Base-by-base conservation (phyloP, 495 filamentous ascomycete genomes). In the Cladorrhinum samala region DNA sequence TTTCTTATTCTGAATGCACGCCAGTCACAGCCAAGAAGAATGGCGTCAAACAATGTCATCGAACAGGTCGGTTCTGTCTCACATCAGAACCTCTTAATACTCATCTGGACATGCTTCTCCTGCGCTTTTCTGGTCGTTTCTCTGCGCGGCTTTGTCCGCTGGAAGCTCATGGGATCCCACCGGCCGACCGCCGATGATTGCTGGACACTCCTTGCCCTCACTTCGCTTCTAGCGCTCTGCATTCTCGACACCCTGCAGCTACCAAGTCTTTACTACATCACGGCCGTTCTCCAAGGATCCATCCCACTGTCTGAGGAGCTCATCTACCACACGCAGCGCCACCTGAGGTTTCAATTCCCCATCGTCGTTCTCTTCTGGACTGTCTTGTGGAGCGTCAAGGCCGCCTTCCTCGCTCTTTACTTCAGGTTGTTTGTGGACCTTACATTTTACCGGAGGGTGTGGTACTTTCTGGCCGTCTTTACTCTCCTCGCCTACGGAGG, bases 331-430 rank as follows among this genome's bases (percentile, higher is more conserved):
- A 57, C 53, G 16, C 62, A 64, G 45, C 33, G 58, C 11, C 75
- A 73, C 50, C 59, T 70, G 30, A 55, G 58, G 25, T 71, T 60
- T 45, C 64, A 73, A 59, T 76, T 77, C 49, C 63, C 70, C 39
- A 73, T 76, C 53, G 70, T 71, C 49, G 64, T 72, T 23, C 55
- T 77, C 23, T 78, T 75, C 62, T 78, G 75, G 75, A 69, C 61
- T 2, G 62, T 74, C 7, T 59, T 78, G 5, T 76, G 72, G 71
- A 63, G 63, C 19, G 71, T 78, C 50, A 77, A 78, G 61, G 73
- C 63, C 8, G 66, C 70, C 21, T 77, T 78, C 52, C 57, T 79
- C 46, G 68, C 72, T 0, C 59, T 78, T 0, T 79, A 73, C 60
- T 72, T 63, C 63, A 63, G 62, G 25, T 62, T 78, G 7, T 73